Base-by-base conservation (phyloP, 75 land plant species). In the Picea glauca region DNA sequence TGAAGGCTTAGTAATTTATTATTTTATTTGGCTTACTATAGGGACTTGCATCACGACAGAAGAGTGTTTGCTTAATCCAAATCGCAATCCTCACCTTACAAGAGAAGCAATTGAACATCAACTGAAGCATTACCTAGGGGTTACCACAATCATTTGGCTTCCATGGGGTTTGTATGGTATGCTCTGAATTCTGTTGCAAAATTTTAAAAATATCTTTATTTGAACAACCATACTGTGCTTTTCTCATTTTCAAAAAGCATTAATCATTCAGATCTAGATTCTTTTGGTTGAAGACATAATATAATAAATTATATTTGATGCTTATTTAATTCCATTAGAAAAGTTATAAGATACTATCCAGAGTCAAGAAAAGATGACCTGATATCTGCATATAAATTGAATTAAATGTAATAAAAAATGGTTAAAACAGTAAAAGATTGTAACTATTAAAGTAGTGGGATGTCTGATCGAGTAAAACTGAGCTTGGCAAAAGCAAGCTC, bases 41-140 rank as follows among this genome's bases (percentile, higher is more conserved):
- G 99, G 99, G 35, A 96, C 98, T 58, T 96, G 99, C 81, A 80
- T 96, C 62, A 94, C 99, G 58, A 96, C 99, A 35, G 99, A 96
- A 78, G 99, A 96, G 80, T 96, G 99, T 77, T 84, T 96, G 57
- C 68, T 96, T 85, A 94, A 96, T 74, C 80, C 87, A 68, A 96
- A 96, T 80, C 81, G 99, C 74, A 96, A 94, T 63, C 93, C 98
- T 56, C 70, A 82, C 75, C 58, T 96, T 83, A 89, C 73, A 18
- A 93, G 90, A 57, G 92, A 78, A 56, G 86, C 94, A 43, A 94
- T 96, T 76, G 99, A 96, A 81, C 80, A 87, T 77, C 80, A 87
- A 46, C 85, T 96, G 12, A 96, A 87, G 85, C 65, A 78, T 18
- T 96, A 94, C 81, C 88, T 96, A 81, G 98, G 92, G 14, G 93